A percentile compares a stretch with the other conserved stretches of the same genome.
phyloP scores from a whole-genome alignment of 257 asterid genomes.

The Solanum habrochaites region DNA sequence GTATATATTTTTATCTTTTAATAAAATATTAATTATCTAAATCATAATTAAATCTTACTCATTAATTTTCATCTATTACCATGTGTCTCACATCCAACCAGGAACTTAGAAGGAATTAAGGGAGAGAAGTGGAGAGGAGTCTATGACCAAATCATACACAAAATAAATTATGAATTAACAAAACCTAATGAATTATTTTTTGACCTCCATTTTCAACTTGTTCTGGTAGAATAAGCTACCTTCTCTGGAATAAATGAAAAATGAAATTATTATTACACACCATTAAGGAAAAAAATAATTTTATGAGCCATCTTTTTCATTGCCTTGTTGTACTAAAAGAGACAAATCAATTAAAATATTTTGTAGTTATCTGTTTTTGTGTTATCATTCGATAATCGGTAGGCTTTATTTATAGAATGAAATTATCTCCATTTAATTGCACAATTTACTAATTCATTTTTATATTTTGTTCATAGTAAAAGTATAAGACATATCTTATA shows the following conservation, averaged over 20 bases:
- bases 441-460: neutral
- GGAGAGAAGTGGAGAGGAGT: no score
- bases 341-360: neutral
- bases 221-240: neutral
- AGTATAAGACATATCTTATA: no score
- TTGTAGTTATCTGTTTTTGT: neutral
- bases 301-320: neutral
- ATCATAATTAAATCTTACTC: no score
- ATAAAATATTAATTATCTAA: no score
- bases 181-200: neutral
- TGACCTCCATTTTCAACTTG: neutral
- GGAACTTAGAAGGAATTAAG: no score
- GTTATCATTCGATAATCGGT: neutral
- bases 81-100: no score
- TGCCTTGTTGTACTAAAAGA: neutral
- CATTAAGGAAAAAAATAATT: neutral
- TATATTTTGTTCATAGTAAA: no score
- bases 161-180: neutral
- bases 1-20: no score
- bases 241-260: neutral
- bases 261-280: neutral
- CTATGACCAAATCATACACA: neutral
- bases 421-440: neutral
- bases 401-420: neutral
- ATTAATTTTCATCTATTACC: no score